Evolutionary conservation across 2,329 filamentous ascomycete genomes (phyloP), one percentile per base, ranked within the genome.

Genomic region (Chrysosporium keratinophilum): DNA sequence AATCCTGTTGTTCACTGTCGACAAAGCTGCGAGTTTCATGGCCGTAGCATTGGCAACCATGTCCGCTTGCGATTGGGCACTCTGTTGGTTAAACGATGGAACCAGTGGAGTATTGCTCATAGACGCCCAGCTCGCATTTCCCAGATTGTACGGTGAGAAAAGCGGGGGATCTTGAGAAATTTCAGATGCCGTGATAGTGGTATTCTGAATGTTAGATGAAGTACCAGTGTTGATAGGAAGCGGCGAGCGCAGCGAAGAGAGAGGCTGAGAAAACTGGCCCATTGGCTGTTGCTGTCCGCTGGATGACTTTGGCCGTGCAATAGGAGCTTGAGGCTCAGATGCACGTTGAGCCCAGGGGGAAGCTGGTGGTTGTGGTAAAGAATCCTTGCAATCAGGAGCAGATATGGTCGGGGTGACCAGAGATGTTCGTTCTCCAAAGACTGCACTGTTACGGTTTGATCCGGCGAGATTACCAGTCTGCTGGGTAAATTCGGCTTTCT

Each of bases 41-140:
- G 93, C 93, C 14, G 93, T 97, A 23, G 93, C 93, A 67, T 97
- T 98, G 56, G 93, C 93, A 55, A 98, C 86, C 91, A 97, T 97
- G 65, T 98, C 93, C 14, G 89, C 90, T 68, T 96, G 90, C 54
- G 79, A 83, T 58, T 75, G 76, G 14, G 76, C 72, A 39, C 72
- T 72, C 60, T 78, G 65, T 34, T 57, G 57, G 59, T 79, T 84
- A 70, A 97, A 98, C 60, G 84, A 91, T 40, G 88, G 75, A 4
- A 91, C 87, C 86, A 97, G 94, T 1, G 93, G 93, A 1, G 93
- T 98, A 73, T 95, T 97, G 59, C 94, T 84, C 87, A 96, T 95
- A 7, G 93, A 97, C 20, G 93, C 93, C 93, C 93, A 98, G 75
- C 93, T 97, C 54, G 88, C 88, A 67, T 88, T 88, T 50, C 84